phyloP scores from a whole-genome alignment of 2,329 filamentous ascomycete species.

The Bisporella sp. region DNA sequence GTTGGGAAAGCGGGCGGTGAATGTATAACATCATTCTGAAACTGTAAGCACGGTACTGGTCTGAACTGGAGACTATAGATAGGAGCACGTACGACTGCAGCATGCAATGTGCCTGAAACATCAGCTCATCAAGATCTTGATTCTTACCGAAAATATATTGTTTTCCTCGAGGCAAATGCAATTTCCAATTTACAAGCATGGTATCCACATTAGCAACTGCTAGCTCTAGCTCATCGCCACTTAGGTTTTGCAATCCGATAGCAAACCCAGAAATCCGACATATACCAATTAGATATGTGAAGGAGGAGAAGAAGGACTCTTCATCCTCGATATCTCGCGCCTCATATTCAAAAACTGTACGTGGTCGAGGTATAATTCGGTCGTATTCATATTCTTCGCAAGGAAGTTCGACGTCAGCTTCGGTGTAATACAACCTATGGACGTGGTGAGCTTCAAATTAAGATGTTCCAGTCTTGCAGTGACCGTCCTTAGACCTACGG shows the following conservation, averaged over 20 bases:
- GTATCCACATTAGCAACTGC: neutral
- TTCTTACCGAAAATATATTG: too few species aligned
- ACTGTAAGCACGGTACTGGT: too few species aligned
- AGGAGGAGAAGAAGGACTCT: conserved; percentile 28
- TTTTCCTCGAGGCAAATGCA: too few species aligned
- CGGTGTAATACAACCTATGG: too few species aligned
- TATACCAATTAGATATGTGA: conserved; percentile 29
- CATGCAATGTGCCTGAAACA: too few species aligned
- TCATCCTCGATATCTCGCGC: conserved; percentile 22
- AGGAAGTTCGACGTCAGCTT: conserved; percentile 28
- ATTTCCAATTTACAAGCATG: neutral
- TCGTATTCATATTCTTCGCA: conserved; percentile 34
- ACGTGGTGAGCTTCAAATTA: conserved; percentile 2
- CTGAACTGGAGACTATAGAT: too few species aligned
- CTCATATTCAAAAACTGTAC: conserved; percentile 27
- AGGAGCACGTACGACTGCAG: too few species aligned
- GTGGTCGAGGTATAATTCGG: conserved; percentile 27
- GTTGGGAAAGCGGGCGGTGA: too few species aligned
- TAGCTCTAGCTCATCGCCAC: neutral
- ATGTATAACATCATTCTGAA: too few species aligned
- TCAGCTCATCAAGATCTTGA: too few species aligned
- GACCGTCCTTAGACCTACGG: conserved; percentile 31
- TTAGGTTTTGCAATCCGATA: neutral
- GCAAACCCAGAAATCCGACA: conserved; percentile 9
- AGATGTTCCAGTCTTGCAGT: conserved; percentile 20